Base-by-base conservation (phyloP, 345 rosid species). In the Citrus trifoliata region DNA sequence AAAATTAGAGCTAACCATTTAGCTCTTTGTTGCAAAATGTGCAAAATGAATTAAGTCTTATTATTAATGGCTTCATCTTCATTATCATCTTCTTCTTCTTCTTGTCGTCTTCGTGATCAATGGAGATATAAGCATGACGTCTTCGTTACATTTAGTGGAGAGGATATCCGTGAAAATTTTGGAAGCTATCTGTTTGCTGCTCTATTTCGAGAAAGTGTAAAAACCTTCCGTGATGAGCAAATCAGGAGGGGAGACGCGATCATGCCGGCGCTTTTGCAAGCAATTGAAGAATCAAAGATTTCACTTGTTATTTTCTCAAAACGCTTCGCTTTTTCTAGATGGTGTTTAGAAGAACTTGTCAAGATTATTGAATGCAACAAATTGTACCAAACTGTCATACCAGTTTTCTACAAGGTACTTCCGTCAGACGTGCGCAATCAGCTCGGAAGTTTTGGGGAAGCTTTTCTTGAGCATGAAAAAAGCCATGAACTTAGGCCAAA, bases 401-500 rank as follows among this genome's bases (percentile, higher is more conserved):
- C 80, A 0, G 42, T 78, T n/a, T 78, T 78, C 30, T 70, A 69
- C 28, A 21, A 78, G 38, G 67, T 78, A 1, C 21, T 37, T 56
- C 80, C 80, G 22, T 70, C 80, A 21, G 80, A 78, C n/a, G 80
- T 78, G 25, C 28, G 80, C n/a, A 69, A 59, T 1, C 80, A 68
- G 30, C 58, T 18, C 0, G 75, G 80, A 30, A 25, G 40, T 25
- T 78, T 78, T 59, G 80, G 22, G 2, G 38, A 37, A 16, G 80
- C 67, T 21, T 78, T 78, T 60, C 38, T 48, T 27, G 19, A 68
- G 19, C 60, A 25, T 40, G 70, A 69, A 46, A 35, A 28, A 21
- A 61, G 0, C 56, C 2, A 4, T 4, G 56, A 14, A 6, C 56
- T 18, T 16, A 18, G 4, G 6, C 19, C 56, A 14, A 18, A 51